These are phyloP conservation scores for Rhynchosporium secalis DNA, from an alignment of 2,329 filamentous ascomycete species.

Conservation along the genomic window DNA sequence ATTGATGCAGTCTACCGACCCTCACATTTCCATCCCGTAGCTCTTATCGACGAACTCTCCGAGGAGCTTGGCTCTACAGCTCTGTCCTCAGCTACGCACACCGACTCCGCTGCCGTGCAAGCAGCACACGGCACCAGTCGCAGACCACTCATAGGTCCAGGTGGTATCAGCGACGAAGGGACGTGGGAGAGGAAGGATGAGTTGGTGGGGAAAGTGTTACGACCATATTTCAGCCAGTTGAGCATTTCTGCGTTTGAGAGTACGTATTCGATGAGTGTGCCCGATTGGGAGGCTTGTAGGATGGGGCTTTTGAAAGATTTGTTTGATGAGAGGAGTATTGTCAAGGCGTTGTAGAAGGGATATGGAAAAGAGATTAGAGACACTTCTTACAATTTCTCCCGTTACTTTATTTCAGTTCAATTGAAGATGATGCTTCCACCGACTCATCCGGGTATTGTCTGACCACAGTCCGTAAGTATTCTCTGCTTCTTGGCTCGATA, in stretches of 20 bases:
- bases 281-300: slow-evolving; percentile 66
- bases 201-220: slow-evolving; percentile 73
- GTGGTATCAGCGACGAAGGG: slow-evolving; percentile 55
- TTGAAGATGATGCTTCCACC: too few species aligned
- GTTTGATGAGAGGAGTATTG: slow-evolving; percentile 74
- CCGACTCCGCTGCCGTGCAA: slow-evolving; percentile 31
- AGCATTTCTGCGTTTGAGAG: slow-evolving; percentile 94
- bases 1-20: slow-evolving; percentile 92
- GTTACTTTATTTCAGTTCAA: neutral
- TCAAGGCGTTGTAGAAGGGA: slow-evolving; percentile 48
- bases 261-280: slow-evolving; percentile 77
- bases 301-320: slow-evolving; percentile 68
- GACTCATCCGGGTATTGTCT: too few species aligned
- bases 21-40: slow-evolving; percentile 64
- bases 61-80: slow-evolving; percentile 59
- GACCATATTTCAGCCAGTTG: slow-evolving; percentile 87
- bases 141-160: slow-evolving; percentile 44
- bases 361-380: neutral
- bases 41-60: slow-evolving; percentile 81
- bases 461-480: too few species aligned
- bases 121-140: slow-evolving; percentile 35
- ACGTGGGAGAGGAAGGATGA: slow-evolving; percentile 62
- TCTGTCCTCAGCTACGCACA: slow-evolving; percentile 28
- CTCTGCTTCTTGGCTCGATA: too few species aligned
- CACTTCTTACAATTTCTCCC: neutral